phyloP scores from a whole-genome alignment of 1,284 basidiomycete species.

The Cutaneotrichosporon curvatum region DNA sequence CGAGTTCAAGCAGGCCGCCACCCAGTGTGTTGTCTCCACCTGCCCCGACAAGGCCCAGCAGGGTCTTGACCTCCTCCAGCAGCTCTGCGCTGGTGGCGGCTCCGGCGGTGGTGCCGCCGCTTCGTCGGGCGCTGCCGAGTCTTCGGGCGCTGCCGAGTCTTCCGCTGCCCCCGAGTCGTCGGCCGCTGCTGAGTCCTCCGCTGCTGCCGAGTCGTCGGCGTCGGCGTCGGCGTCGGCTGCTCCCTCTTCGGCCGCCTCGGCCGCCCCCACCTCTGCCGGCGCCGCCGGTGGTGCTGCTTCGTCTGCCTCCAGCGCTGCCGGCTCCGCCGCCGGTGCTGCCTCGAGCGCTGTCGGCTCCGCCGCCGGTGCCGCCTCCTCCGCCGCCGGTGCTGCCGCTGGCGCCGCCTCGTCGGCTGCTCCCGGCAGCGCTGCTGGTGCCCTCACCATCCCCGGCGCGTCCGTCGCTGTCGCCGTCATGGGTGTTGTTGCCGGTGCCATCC shows the following conservation, averaged over 20 bases:
- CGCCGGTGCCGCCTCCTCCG: neutral
- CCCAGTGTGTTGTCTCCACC: neutral
- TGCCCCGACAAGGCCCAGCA: constrained; percentile 4
- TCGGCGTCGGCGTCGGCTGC: neutral
- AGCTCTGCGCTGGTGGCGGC: constrained; percentile 1
- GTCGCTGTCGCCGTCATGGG: constrained; percentile 4
- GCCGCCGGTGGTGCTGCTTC: neutral
- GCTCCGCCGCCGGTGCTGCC: neutral
- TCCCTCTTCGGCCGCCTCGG: neutral
- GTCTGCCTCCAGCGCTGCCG: neutral
- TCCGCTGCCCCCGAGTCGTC: neutral
- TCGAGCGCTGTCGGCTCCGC: neutral
- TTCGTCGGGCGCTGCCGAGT: no score
- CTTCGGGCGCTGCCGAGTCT: neutral
- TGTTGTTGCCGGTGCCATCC: constrained; percentile 5
- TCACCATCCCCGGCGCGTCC: constrained; percentile 1
- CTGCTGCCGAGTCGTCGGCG: neutral
- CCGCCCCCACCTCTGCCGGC: neutral
- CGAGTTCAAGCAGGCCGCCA: neutral
- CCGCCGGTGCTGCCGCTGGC: neutral
- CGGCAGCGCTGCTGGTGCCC: neutral
- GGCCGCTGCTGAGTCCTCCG: neutral
- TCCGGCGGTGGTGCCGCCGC: no score
- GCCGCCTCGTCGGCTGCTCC: neutral
- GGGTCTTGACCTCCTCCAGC: neutral